Percentiles rank a stretch among this genome's conserved stretches.
Evolutionary conservation across 768 basidiomycete genomes (phyloP).

Genomic region (Tylopilus rubrobrunneus): DNA sequence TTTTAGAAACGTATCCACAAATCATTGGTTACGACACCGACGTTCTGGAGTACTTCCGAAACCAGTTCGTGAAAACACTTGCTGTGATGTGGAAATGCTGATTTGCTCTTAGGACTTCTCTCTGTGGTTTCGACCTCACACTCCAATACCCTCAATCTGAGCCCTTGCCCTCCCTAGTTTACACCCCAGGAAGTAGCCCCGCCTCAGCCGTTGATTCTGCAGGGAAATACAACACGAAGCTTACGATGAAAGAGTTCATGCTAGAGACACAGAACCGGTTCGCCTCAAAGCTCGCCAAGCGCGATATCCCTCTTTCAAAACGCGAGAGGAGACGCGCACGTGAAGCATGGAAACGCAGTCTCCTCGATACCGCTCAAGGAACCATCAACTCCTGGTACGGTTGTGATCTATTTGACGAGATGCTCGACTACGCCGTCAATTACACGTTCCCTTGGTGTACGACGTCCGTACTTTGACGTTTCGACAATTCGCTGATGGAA

Average conservation of each 20-base stretch:
- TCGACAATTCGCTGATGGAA: slow-evolving; percentile 3
- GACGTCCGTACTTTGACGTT: slow-evolving; percentile 8
- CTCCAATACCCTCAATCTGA: slow-evolving; percentile 65
- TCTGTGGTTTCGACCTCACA: slow-evolving; percentile 64
- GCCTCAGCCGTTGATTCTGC: neutral
- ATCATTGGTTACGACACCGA: slow-evolving; percentile 62
- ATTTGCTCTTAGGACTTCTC: slow-evolving; percentile 40
- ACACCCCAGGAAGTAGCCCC: slow-evolving; percentile 30
- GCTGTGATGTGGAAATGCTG: neutral
- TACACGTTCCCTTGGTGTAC: slow-evolving; percentile 62
- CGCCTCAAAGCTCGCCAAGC: slow-evolving; percentile 18
- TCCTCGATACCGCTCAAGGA: slow-evolving; percentile 46
- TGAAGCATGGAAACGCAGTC: slow-evolving; percentile 41
- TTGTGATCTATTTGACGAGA: slow-evolving; percentile 60
- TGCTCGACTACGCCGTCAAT: slow-evolving; percentile 70
- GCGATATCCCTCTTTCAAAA: slow-evolving; percentile 19
- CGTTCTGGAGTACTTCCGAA: slow-evolving; percentile 63
- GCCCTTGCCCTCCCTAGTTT: slow-evolving; percentile 36
- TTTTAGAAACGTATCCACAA: slow-evolving; percentile 73
- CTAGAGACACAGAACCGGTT: slow-evolving; percentile 22
- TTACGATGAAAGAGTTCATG: slow-evolving; percentile 19
- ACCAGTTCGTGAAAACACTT: slow-evolving; percentile 48
- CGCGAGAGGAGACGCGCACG: slow-evolving; percentile 24
- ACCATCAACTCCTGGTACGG: slow-evolving; percentile 63
- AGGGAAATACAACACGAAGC: slow-evolving; percentile 15